These are phyloP conservation scores for Rheum nobile DNA, from an alignment of 148 eudicot genomes.

Conservation along the genomic window DNA sequence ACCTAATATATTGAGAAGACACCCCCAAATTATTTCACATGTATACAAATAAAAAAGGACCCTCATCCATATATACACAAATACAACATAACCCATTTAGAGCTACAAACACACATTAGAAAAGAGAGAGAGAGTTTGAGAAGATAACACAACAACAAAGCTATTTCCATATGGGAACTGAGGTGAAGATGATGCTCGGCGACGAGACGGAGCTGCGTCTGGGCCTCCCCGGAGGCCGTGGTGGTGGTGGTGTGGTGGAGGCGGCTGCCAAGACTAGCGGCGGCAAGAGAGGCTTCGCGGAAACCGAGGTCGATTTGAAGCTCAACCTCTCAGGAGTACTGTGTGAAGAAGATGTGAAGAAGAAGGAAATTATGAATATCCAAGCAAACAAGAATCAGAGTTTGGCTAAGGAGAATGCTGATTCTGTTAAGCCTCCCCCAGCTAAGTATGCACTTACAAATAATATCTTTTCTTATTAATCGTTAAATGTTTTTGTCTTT, in stretches of 20 bases:
- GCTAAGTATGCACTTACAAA: slow-evolving; percentile 29
- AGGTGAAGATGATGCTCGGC: neutral
- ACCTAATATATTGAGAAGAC: slow-evolving; percentile 1
- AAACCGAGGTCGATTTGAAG: slow-evolving; percentile 38
- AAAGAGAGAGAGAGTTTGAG: neutral
- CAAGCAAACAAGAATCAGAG: neutral
- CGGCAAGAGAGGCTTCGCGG: slow-evolving; percentile 38
- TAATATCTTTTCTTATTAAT: neutral
- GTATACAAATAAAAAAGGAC: slow-evolving; percentile 4
- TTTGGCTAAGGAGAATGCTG: slow-evolving; percentile 1
- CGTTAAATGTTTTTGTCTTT: too few relatives aligned
- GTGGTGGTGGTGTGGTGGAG: neutral
- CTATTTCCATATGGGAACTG: neutral
- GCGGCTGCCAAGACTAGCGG: slow-evolving; percentile 10
- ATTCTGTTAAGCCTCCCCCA: slow-evolving; percentile 38
- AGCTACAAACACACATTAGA: neutral
- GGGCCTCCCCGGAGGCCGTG: slow-evolving; percentile 36
- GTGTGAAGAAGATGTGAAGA: slow-evolving; percentile 5
- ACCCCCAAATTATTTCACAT: neutral
- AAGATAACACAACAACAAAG: neutral
- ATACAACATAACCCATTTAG: neutral
- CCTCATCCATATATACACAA: neutral
- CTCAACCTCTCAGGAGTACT: slow-evolving; percentile 22
- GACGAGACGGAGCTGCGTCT: slow-evolving; percentile 50
- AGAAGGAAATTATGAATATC: neutral